A percentile compares a stretch with the other conserved stretches of the same genome.
phyloP scores from a whole-genome alignment of 306 rosid genomes.

The Canavalia gladiata region DNA sequence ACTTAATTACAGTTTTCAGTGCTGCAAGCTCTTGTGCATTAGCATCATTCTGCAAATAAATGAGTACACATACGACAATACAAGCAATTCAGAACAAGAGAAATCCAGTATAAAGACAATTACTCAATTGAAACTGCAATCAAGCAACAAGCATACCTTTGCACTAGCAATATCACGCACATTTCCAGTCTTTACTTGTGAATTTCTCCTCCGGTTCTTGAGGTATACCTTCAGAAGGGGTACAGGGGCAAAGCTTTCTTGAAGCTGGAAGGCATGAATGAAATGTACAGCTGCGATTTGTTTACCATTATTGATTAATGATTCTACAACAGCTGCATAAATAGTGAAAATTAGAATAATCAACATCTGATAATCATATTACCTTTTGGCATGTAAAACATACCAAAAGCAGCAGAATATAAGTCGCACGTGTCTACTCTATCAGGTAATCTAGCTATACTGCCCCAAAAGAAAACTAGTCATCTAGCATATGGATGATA shows the following conservation, averaged over 20 bases:
- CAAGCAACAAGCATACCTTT: conserved; percentile 58
- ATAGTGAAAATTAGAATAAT: conserved; percentile 36
- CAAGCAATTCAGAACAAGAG: conserved; percentile 34
- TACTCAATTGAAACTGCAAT: conserved; percentile 32
- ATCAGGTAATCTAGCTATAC: conserved; percentile 41
- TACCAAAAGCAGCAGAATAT: conserved; percentile 32
- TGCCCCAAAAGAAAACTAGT: conserved; percentile 55
- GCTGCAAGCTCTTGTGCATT: conserved; percentile 64
- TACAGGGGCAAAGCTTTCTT: conserved; percentile 71
- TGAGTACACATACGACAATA: conserved; percentile 18
- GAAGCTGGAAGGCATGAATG: conserved; percentile 72
- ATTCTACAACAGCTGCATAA: conserved; percentile 68
- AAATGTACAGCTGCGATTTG: conserved; percentile 76
- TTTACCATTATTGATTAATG: conserved; percentile 61
- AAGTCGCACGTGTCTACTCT: conserved; percentile 39
- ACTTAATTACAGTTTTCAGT: conserved; percentile 62
- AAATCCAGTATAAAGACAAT: conserved; percentile 28
- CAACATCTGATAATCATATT: conserved; percentile 39
- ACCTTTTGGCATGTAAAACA: conserved; percentile 36
- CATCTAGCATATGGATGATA: conserved; percentile 53
- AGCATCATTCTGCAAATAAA: conserved; percentile 51
- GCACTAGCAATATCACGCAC: conserved; percentile 54
- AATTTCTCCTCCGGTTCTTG: conserved; percentile 76
- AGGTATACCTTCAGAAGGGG: conserved; percentile 78
- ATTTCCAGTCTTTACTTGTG: conserved; percentile 71